Percentiles rank a stretch among this genome's conserved stretches.
These are phyloP conservation scores for Leccinum subfulvum DNA, from an alignment of 1,284 basidiomycete genomes.

Conservation along the genomic window DNA sequence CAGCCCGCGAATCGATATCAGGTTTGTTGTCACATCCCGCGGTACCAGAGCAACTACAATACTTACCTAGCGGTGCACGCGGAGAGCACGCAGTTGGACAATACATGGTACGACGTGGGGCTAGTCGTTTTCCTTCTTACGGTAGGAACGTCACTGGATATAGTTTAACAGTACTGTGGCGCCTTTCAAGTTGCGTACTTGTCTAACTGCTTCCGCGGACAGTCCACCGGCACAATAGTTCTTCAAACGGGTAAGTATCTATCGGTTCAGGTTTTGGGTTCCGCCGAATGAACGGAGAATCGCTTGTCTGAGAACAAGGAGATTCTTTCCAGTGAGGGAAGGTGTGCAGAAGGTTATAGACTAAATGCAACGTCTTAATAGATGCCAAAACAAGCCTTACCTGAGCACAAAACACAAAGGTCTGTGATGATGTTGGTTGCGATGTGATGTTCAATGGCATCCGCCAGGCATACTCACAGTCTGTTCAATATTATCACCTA, in stretches of 20 bases:
- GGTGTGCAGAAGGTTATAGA: not conserved
- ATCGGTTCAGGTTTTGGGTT: not conserved
- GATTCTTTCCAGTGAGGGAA: not conserved
- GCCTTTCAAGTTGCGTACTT: not conserved
- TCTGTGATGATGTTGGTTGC: not conserved
- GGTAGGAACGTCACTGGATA: not conserved
- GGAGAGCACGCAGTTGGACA: not conserved
- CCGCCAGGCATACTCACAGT: not conserved
- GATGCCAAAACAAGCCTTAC: not conserved
- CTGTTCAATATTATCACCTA: not conserved
- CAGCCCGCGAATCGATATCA: not conserved
- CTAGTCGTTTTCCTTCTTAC: not conserved
- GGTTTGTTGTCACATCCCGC: not conserved
- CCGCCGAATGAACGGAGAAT: not conserved
- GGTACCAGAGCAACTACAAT: not conserved
- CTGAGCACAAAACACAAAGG: not conserved
- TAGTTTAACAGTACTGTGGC: not conserved
- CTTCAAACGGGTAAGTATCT: not conserved
- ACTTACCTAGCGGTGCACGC: not conserved
- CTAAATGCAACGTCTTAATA: not conserved
- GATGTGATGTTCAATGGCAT: not conserved
- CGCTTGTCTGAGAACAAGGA: not conserved
- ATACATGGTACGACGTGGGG: not conserved
- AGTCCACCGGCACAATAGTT: not conserved
- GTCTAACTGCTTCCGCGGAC: not conserved